Conservation (phyloP, 1,284 basidiomycete species). For the Trametes hirsuta region DNA sequence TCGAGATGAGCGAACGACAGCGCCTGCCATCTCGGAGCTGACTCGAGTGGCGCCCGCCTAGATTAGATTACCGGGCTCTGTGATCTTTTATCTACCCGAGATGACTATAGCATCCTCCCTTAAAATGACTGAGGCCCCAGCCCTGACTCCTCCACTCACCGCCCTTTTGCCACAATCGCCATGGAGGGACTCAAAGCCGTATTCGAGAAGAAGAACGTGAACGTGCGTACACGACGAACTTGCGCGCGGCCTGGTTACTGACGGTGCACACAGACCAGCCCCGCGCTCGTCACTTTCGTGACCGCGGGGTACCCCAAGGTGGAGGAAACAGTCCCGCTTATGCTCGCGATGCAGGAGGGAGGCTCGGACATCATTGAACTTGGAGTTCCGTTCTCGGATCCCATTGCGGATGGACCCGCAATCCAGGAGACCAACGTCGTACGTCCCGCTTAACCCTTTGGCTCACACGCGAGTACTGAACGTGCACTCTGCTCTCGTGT, state of each 20-base stretch:
- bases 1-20: slow-evolving; percentile 13
- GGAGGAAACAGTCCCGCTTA: slow-evolving; percentile 82
- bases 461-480: slow-evolving; percentile 4
- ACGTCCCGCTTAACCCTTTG: slow-evolving; percentile 33
- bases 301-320: slow-evolving; percentile 88
- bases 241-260: not conserved
- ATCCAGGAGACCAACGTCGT: slow-evolving; percentile 95
- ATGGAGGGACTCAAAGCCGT: slow-evolving; percentile 82
- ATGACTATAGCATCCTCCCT: slow-evolving; percentile 7
- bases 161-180: slow-evolving; percentile 20
- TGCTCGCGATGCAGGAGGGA: slow-evolving; percentile 91
- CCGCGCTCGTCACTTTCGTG: slow-evolving; percentile 87
- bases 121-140: slow-evolving; percentile 23
- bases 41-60: slow-evolving; percentile 3
- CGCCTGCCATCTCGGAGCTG: not conserved
- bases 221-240: slow-evolving; percentile 46
- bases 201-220: slow-evolving; percentile 71
- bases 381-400: slow-evolving; percentile 96
- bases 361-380: slow-evolving; percentile 97
- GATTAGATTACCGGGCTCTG: slow-evolving; percentile 19
- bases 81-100: slow-evolving; percentile 10
- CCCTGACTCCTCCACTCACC: slow-evolving; percentile 19
- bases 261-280: slow-evolving; percentile 50
- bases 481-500: slow-evolving; percentile 5
- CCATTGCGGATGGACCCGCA: slow-evolving; percentile 90